Conservation (phyloP, 2,329 filamentous ascomycete genomes). For the Penicillium sp. region DNA sequence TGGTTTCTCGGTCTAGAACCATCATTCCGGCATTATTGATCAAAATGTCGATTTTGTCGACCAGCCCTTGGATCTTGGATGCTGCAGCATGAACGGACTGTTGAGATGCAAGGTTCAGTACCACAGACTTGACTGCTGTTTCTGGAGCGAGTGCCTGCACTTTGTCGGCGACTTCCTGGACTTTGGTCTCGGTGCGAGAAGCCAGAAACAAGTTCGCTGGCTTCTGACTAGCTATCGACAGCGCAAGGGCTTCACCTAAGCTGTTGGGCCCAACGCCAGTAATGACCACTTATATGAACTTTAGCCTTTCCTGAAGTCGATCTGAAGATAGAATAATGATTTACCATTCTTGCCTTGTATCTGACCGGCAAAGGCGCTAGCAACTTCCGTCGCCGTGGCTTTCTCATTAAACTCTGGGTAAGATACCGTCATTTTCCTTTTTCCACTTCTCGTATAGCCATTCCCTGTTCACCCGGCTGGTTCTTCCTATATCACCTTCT, state of each 20-base stretch:
- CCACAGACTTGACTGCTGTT: neutral
- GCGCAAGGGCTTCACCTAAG: slow-evolving; percentile 35
- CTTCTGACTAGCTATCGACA: slow-evolving; percentile 33
- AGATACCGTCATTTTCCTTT: slow-evolving; percentile 26
- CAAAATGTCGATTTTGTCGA: slow-evolving; percentile 29
- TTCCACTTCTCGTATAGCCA: neutral
- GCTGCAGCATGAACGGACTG: slow-evolving; percentile 27
- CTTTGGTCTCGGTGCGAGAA: slow-evolving; percentile 37
- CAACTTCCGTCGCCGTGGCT: slow-evolving; percentile 40
- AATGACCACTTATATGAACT: slow-evolving; percentile 35
- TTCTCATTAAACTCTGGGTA: slow-evolving; percentile 36
- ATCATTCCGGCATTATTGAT: slow-evolving; percentile 40
- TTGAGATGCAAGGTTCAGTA: slow-evolving; percentile 32
- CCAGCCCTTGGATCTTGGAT: slow-evolving; percentile 16
- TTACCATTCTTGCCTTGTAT: slow-evolving; percentile 22
- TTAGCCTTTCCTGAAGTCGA: neutral
- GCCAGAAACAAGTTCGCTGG: slow-evolving; percentile 39
- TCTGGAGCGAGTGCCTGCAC: slow-evolving; percentile 12
- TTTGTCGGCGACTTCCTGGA: slow-evolving; percentile 30
- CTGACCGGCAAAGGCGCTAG: slow-evolving; percentile 19
- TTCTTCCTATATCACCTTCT: neutral
- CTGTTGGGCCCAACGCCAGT: slow-evolving; percentile 39
- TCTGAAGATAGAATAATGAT: neutral
- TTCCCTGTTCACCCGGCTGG: neutral
- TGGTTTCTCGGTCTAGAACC: slow-evolving; percentile 23